Percentiles rank a stretch among this genome's conserved stretches.
Evolutionary conservation across 345 rosid species (phyloP).

Genomic region (Acer negundo): DNA sequence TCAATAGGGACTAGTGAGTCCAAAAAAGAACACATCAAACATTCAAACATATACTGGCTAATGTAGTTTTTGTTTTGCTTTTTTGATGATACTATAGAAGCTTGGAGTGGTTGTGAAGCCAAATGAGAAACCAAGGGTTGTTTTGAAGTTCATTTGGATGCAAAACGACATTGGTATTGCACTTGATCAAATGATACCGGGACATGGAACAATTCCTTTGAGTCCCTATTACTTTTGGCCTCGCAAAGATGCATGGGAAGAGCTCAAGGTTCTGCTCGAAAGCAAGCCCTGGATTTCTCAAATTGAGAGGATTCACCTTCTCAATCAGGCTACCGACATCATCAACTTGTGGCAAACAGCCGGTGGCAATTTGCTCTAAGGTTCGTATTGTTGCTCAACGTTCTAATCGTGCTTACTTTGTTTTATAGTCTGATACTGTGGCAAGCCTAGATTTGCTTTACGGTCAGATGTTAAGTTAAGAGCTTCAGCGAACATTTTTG

Average conservation of each 20-base stretch:
- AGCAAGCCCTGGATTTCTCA: constrained; percentile 86
- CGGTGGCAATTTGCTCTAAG: constrained; percentile 40
- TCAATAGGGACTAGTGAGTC: too few relatives aligned
- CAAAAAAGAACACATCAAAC: too few relatives aligned
- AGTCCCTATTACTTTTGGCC: constrained; percentile 94
- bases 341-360: constrained; percentile 81
- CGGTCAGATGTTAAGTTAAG: not conserved
- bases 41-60: too few relatives aligned
- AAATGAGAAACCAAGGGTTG: constrained; percentile 68
- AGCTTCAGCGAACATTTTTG: not conserved
- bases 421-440: not conserved
- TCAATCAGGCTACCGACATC: constrained; percentile 84
- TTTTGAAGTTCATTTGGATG: constrained; percentile 92
- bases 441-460: not conserved
- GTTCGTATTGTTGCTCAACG: not conserved
- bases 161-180: constrained; percentile 79
- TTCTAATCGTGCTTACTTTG: not conserved
- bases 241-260: constrained; percentile 84
- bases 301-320: constrained; percentile 67
- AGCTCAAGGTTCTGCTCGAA: constrained; percentile 72
- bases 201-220: constrained; percentile 74
- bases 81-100: constrained; percentile 40
- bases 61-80: not conserved
- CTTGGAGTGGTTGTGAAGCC: constrained; percentile 77
- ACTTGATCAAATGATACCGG: constrained; percentile 70